Evolutionary conservation across 148 eudicot species (phyloP).

Genomic region (Fagopyrum homotropicum): DNA sequence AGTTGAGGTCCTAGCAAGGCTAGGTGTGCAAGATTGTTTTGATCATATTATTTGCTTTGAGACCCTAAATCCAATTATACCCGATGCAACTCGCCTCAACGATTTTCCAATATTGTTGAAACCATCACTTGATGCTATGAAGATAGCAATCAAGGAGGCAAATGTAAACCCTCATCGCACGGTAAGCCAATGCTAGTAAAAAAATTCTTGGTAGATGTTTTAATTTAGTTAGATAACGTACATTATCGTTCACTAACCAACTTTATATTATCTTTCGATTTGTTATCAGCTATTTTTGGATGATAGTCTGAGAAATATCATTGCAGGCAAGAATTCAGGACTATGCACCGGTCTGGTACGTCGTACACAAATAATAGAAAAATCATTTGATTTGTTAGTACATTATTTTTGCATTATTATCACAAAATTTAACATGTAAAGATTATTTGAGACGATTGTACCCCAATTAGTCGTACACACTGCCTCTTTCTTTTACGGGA

Average conservation of each 20-base stretch:
- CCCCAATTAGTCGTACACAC: neutral
- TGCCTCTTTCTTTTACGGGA: neutral
- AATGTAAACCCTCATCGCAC: slow-evolving; percentile 63
- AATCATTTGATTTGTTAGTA: no score
- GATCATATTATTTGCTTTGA: slow-evolving; percentile 79
- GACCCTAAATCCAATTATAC: slow-evolving; percentile 63
- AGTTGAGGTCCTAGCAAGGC: slow-evolving; percentile 43
- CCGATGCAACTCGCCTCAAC: slow-evolving; percentile 44
- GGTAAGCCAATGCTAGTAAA: slow-evolving; percentile 24
- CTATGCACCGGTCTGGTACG: slow-evolving; percentile 67
- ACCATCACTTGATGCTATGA: slow-evolving; percentile 66
- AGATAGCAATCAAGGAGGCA: slow-evolving; percentile 56
- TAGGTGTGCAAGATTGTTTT: slow-evolving; percentile 69
- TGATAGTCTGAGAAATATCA: slow-evolving; percentile 55
- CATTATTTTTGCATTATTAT: neutral
- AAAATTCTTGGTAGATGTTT: no score
- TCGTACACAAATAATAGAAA: neutral
- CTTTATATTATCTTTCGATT: no score
- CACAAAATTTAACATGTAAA: neutral
- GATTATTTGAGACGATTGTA: no score
- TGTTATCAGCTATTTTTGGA: slow-evolving; percentile 66
- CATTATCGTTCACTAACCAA: no score
- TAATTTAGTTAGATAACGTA: no score
- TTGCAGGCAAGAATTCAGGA: slow-evolving; percentile 65
- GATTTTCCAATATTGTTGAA: slow-evolving; percentile 66